A percentile compares a stretch with the other conserved stretches of the same genome.
phyloP scores from a whole-genome alignment of 306 rosid genomes.

The Vigna nakashimae region DNA sequence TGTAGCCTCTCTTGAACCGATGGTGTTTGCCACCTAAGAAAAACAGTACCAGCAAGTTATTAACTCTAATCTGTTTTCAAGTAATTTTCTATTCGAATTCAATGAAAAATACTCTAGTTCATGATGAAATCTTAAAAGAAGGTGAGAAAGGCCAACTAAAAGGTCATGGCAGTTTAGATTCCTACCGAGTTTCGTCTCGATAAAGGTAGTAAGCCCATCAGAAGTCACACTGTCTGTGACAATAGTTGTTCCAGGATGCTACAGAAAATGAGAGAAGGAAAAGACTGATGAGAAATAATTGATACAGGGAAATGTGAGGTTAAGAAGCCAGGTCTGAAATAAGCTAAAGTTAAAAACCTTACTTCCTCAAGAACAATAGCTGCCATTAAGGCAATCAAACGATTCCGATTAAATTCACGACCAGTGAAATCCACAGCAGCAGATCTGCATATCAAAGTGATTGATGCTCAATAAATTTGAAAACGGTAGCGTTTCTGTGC shows the following conservation, averaged over 20 bases:
- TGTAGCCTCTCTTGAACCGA: constrained; percentile 97
- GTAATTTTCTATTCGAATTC: constrained; percentile 21
- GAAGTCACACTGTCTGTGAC: constrained; percentile 99
- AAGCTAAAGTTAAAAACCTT: constrained; percentile 39
- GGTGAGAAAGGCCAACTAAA: constrained; percentile 17
- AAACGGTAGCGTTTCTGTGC: constrained; percentile 22
- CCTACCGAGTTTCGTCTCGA: constrained; percentile 90
- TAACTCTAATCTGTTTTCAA: background rate
- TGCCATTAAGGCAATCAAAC: constrained; percentile 92
- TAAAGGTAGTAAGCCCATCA: constrained; percentile 90
- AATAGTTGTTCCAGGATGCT: constrained; percentile 97
- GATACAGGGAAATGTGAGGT: constrained; percentile 9
- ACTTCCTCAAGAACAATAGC: constrained; percentile 97
- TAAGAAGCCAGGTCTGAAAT: constrained; percentile 27
- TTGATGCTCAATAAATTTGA: constrained; percentile 16
- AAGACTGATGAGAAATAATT: constrained; percentile 13
- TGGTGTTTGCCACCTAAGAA: constrained; percentile 89
- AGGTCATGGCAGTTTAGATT: constrained; percentile 36
- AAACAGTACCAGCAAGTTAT: constrained; percentile 42
- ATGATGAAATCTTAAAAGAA: constrained; percentile 13
- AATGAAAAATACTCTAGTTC: constrained; percentile 7
- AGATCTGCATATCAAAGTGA: constrained; percentile 65
- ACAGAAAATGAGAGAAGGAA: constrained; percentile 37
- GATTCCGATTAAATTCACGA: constrained; percentile 88
- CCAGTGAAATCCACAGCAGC: constrained; percentile 97